Conservation (phyloP, 1,139 yeast genomes). For the Scheffersomyces parashehatae region DNA sequence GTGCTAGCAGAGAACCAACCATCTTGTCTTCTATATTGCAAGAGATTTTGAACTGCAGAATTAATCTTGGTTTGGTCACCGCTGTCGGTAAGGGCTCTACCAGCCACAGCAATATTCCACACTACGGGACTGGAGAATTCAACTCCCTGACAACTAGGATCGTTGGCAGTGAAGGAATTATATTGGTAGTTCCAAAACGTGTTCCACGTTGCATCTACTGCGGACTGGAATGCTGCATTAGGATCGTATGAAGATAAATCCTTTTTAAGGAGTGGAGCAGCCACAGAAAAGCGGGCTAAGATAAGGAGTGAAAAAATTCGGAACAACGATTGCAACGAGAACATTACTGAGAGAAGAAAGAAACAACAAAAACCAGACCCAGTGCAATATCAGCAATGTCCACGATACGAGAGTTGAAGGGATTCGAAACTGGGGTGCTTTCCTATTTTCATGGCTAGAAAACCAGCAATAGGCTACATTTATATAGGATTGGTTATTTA, state of each 20-base stretch:
- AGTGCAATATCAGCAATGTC: no score
- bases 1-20: constrained; percentile 16
- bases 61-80: constrained; percentile 3
- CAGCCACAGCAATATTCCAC: constrained; percentile 14
- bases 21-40: constrained; percentile 7
- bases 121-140: constrained; percentile 7
- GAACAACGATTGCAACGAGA: no score
- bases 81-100: constrained; percentile 10
- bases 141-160: constrained; percentile 6
- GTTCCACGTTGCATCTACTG: constrained; percentile 4
- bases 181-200: constrained; percentile 11
- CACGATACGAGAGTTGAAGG: no score
- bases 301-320: no score
- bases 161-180: constrained; percentile 6
- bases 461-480: no score
- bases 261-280: no score
- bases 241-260: not conserved
- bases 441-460: no score
- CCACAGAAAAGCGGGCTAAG: no score
- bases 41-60: constrained; percentile 7
- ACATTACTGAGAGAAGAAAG: no score
- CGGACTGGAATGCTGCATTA: constrained; percentile 1
- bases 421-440: no score
- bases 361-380: no score
- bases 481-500: no score